phyloP scores from a whole-genome alignment of 805 yeast species.

The Ogataea corticis region DNA sequence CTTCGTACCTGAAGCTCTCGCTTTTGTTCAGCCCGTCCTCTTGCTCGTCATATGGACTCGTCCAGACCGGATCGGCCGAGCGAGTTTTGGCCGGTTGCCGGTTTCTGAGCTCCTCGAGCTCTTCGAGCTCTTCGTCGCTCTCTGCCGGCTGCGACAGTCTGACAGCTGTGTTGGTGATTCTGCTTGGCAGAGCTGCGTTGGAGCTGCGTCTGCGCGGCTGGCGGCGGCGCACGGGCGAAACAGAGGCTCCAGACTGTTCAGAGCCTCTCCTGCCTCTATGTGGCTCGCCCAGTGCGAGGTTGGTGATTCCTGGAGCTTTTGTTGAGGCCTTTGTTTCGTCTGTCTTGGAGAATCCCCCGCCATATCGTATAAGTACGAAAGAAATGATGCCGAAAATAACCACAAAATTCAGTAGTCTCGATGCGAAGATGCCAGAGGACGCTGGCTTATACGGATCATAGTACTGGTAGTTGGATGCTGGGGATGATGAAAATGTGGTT shows the following conservation, averaged over 20 bases:
- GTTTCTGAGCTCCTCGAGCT: neutral
- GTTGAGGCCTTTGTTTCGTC: neutral
- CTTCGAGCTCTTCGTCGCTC: neutral
- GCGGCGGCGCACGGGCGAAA: constrained; percentile 2
- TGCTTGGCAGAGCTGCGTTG: neutral
- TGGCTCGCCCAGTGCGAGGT: neutral
- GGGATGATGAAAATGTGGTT: constrained; percentile 6
- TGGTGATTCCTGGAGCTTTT: neutral
- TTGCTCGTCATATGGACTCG: neutral
- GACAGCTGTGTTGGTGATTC: neutral
- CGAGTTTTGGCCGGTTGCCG: neutral
- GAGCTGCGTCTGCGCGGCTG: constrained; percentile 2
- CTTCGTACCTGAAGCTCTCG: constrained; percentile 18
- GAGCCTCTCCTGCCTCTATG: neutral
- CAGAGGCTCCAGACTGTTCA: neutral
- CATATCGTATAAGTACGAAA: constrained; percentile 6
- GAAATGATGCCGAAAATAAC: constrained; percentile 9
- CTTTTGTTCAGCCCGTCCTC: constrained; percentile 7
- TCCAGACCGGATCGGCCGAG: neutral
- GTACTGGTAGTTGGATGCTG: constrained; percentile 8
- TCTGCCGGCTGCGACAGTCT: neutral
- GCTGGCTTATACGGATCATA: constrained; percentile 12
- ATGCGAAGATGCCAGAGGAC: constrained; percentile 6
- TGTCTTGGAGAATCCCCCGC: neutral
- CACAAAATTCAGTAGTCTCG: constrained; percentile 10